Conservation (phyloP, 306 rosid genomes). For the Ormosia emarginata region DNA sequence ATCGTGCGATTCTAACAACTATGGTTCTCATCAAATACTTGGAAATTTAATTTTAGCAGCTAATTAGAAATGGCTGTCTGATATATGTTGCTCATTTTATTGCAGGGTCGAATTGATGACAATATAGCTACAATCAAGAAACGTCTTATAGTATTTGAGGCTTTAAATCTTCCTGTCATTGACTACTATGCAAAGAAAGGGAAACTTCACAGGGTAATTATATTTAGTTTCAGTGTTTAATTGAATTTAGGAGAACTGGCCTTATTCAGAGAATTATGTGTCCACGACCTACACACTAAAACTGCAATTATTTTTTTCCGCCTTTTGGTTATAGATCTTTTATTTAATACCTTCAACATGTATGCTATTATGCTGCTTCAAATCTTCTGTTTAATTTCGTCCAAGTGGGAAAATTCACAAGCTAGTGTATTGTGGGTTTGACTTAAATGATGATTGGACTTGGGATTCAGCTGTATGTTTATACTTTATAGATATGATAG, state of each 20-base stretch:
- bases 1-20: too few relatives aligned
- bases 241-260: conserved; percentile 1
- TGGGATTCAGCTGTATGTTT: background rate
- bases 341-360: background rate
- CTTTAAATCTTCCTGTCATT: conserved; percentile 74
- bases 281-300: background rate
- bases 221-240: conserved; percentile 12
- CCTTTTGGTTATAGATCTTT: background rate
- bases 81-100: conserved; percentile 10
- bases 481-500: background rate
- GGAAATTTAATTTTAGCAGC: background rate
- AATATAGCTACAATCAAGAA: conserved; percentile 81
- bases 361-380: background rate
- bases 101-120: conserved; percentile 97
- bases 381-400: background rate
- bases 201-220: conserved; percentile 68
- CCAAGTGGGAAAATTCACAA: conserved; percentile 7
- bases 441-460: background rate
- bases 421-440: conserved; percentile 1
- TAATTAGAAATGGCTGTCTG: conserved; percentile 17
- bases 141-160: conserved; percentile 75
- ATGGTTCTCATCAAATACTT: conserved; percentile 49
- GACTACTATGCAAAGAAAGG: conserved; percentile 72
- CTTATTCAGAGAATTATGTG: background rate
- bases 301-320: background rate